Conservation (phyloP, 2,329 filamentous ascomycete genomes). For the Paecilomyces sp. region DNA sequence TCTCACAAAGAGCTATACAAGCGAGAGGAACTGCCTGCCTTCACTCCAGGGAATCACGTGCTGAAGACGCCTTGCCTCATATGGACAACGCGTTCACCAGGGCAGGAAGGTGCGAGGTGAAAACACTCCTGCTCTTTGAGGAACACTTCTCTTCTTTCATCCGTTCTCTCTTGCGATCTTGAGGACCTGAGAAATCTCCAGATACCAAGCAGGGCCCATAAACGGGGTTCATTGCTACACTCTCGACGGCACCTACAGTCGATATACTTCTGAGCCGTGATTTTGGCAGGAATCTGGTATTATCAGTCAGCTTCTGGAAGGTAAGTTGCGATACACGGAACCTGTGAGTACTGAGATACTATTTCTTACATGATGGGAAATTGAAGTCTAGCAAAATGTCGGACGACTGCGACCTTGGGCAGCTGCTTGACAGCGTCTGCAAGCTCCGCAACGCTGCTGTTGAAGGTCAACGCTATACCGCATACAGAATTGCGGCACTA, state of each 20-base stretch:
- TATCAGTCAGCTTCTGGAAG: neutral
- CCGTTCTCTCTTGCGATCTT: neutral
- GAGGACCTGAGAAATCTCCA: neutral
- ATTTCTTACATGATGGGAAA: neutral
- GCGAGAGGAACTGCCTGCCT: neutral
- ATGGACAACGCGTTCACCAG: neutral
- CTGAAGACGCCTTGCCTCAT: neutral
- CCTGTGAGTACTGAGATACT: neutral
- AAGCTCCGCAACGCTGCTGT: neutral
- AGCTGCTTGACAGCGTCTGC: neutral
- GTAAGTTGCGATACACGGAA: neutral
- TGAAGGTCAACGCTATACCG: neutral
- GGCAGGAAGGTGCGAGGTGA: neutral
- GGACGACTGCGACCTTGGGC: neutral
- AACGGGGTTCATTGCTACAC: neutral
- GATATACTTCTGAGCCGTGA: neutral
- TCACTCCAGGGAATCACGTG: neutral
- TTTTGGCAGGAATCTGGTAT: neutral
- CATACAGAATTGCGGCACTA: neutral
- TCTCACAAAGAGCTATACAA: neutral
- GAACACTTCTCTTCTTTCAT: neutral
- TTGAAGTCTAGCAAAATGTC: neutral
- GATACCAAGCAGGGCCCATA: neutral
- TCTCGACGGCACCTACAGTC: neutral
- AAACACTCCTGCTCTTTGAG: neutral